Evolutionary conservation across 108 stramenopile genomes (phyloP).

Genomic region (Skeletonema menzelii): DNA sequence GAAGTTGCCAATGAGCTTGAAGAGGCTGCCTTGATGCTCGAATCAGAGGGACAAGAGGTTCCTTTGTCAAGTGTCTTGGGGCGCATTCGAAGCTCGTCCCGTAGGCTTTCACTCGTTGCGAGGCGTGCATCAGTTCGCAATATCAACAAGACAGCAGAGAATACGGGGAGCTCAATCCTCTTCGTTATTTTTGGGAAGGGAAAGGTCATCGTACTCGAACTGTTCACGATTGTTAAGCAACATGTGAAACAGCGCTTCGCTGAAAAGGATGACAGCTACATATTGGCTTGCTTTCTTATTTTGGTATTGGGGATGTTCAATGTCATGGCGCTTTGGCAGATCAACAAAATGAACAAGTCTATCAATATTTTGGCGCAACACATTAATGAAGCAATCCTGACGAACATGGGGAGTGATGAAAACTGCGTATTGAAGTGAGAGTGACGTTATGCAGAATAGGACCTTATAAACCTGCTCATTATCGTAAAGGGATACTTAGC

Average conservation of each 20-base stretch:
- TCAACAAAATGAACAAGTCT: not conserved
- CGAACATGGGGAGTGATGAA: not conserved
- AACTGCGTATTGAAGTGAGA: not conserved
- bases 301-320: not conserved
- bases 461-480: too few relatives aligned
- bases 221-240: not conserved
- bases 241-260: not conserved
- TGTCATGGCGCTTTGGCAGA: not conserved
- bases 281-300: not conserved
- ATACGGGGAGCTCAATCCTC: not conserved
- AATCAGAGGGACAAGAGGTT: constrained; percentile 11
- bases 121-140: not conserved
- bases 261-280: not conserved
- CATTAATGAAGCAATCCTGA: not conserved
- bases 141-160: not conserved
- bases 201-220: not conserved
- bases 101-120: constrained; percentile 12
- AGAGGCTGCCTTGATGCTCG: constrained; percentile 8
- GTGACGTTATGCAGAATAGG: too few relatives aligned
- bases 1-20: constrained; percentile 16
- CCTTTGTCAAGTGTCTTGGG: constrained; percentile 12
- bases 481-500: too few relatives aligned
- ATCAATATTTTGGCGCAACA: not conserved
- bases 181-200: not conserved
- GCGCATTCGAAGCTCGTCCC: constrained; percentile 19